phyloP scores from a whole-genome alignment of 805 yeast species.

The Ogataea nonfermentans region DNA sequence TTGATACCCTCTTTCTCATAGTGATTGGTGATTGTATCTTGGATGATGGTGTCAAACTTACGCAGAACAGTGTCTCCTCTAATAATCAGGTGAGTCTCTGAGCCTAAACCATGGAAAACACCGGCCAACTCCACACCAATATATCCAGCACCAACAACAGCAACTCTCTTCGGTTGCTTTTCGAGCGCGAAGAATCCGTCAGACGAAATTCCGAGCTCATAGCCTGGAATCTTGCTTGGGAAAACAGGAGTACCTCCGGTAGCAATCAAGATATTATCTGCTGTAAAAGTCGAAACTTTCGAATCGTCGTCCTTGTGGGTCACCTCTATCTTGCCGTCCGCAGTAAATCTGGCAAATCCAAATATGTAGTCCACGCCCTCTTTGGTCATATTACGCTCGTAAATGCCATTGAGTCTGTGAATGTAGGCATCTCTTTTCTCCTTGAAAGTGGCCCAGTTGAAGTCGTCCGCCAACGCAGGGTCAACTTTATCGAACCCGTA shows the following conservation, averaged over 20 bases:
- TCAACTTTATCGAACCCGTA: slow-evolving; percentile 73
- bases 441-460: slow-evolving; percentile 82
- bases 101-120: slow-evolving; percentile 82
- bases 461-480: slow-evolving; percentile 52
- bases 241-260: slow-evolving; percentile 86
- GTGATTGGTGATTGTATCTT: slow-evolving; percentile 72
- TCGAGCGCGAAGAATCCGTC: slow-evolving; percentile 87
- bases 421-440: slow-evolving; percentile 91
- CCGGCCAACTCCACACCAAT: slow-evolving; percentile 96
- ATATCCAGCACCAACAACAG: slow-evolving; percentile 96
- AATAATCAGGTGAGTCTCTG: slow-evolving; percentile 82
- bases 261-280: slow-evolving; percentile 83
- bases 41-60: slow-evolving; percentile 80
- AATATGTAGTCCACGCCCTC: slow-evolving; percentile 86
- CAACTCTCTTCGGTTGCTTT: slow-evolving; percentile 86
- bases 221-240: slow-evolving; percentile 73
- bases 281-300: slow-evolving; percentile 54
- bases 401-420: slow-evolving; percentile 84
- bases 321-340: slow-evolving; percentile 77
- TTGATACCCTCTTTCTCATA: slow-evolving; percentile 80
- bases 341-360: slow-evolving; percentile 81
- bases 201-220: slow-evolving; percentile 79
- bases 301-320: slow-evolving; percentile 58
- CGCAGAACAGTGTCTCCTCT: slow-evolving; percentile 91
- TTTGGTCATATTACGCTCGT: slow-evolving; percentile 78